A percentile compares a stretch with the other conserved stretches of the same genome.
Conservation (phyloP, 768 basidiomycete species). For the Botryobasidium botryosum region DNA sequence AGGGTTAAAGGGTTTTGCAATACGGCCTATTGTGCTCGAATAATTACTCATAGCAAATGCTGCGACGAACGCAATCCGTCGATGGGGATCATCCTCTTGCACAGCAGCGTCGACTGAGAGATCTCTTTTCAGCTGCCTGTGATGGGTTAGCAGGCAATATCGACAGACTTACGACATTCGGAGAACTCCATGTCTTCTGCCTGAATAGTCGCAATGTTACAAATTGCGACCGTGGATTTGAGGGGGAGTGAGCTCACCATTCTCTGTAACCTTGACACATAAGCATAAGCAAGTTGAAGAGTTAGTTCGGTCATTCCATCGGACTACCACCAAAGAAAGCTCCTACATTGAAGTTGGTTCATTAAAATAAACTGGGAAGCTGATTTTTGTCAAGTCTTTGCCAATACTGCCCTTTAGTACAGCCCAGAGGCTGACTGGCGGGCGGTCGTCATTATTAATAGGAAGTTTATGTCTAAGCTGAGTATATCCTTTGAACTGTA, state of each 20-base stretch:
- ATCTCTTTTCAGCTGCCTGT: too few relatives aligned
- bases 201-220: too few relatives aligned
- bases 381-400: constrained; percentile 91
- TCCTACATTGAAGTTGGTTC: constrained; percentile 95
- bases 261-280: too few relatives aligned
- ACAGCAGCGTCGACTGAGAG: constrained; percentile 84
- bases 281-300: too few relatives aligned
- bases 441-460: constrained; percentile 58
- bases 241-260: too few relatives aligned
- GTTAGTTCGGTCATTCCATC: too few relatives aligned
- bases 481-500: constrained; percentile 50
- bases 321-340: too few relatives aligned
- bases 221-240: too few relatives aligned
- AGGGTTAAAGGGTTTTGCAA: constrained; percentile 95
- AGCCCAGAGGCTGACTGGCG: constrained; percentile 82
- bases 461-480: constrained; percentile 42
- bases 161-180: too few relatives aligned
- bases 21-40: constrained; percentile 86
- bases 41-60: constrained; percentile 99
- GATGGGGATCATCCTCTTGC: constrained; percentile 54
- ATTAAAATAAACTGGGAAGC: constrained; percentile 86
- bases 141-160: too few relatives aligned
- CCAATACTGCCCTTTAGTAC: constrained; percentile 92
- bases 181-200: constrained; percentile 98
- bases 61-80: constrained; percentile 79